A percentile compares a stretch with the other conserved stretches of the same genome.
Evolutionary conservation across 495 filamentous ascomycete species (phyloP).

Genomic region (Aspergillus heteromorphus): DNA sequence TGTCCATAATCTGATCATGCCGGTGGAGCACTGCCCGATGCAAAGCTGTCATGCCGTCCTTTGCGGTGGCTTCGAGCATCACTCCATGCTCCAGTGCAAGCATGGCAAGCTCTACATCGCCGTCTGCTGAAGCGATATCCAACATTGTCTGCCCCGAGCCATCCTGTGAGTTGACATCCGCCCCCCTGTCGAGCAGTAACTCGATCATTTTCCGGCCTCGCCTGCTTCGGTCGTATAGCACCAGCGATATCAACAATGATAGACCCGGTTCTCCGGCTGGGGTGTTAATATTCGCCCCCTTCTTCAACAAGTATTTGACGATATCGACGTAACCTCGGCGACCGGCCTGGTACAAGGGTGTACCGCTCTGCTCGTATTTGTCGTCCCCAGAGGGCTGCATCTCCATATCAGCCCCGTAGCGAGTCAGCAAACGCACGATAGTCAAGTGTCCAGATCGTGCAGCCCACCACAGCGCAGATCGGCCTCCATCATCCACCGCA

Average conservation of each 20-base stretch:
- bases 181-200: conserved; percentile 31
- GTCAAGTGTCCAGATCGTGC: conserved; percentile 18
- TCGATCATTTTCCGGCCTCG: conserved; percentile 14
- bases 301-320: conserved; percentile 21
- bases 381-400: conserved; percentile 7
- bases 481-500: conserved; percentile 22
- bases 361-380: conserved; percentile 8
- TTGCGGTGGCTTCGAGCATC: conserved; percentile 13
- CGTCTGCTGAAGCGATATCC: conserved; percentile 20
- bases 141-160: conserved; percentile 29
- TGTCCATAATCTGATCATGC: conserved; percentile 26
- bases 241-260: conserved; percentile 16
- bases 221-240: conserved; percentile 18
- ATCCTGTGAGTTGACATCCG: conserved; percentile 32
- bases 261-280: conserved; percentile 11
- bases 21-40: conserved; percentile 28
- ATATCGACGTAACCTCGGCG: conserved; percentile 17
- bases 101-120: conserved; percentile 8
- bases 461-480: conserved; percentile 33
- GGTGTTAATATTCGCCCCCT: conserved; percentile 19
- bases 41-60: conserved; percentile 25
- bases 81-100: conserved; percentile 4
- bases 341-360: conserved; percentile 21
- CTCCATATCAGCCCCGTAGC: conserved; percentile 18
- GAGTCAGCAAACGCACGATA: conserved; percentile 16